A percentile compares a stretch with the other conserved stretches of the same genome.
phyloP scores from a whole-genome alignment of 2,329 filamentous ascomycete species.

The Pseudogymnoascus sp. region DNA sequence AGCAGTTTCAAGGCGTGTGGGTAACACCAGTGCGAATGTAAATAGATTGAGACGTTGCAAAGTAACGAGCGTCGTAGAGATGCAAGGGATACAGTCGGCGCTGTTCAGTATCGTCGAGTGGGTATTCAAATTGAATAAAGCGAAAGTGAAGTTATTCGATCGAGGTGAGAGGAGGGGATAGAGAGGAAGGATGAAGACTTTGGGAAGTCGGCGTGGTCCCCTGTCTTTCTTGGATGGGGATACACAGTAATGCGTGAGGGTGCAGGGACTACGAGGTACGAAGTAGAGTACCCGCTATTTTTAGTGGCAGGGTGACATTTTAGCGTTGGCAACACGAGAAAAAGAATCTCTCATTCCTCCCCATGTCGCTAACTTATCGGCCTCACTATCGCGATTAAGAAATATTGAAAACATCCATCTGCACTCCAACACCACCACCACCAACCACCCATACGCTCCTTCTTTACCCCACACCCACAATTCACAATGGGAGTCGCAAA shows the following conservation, averaged over 20 bases:
- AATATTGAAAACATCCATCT: slow-evolving; percentile 2
- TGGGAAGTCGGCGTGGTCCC: neutral
- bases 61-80: slow-evolving; percentile 3
- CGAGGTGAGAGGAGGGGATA: neutral
- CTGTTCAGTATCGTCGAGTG: neutral
- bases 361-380: slow-evolving; percentile 7
- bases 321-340: slow-evolving; percentile 6
- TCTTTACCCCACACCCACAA: neutral
- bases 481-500: slow-evolving; percentile 73
- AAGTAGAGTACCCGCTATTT: slow-evolving; percentile 3
- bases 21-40: slow-evolving; percentile 4
- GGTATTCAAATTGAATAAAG: neutral
- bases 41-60: neutral
- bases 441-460: neutral
- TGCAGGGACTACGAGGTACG: neutral
- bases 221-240: slow-evolving; percentile 7
- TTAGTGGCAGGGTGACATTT: slow-evolving; percentile 8
- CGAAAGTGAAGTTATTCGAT: neutral
- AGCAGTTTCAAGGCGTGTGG: slow-evolving; percentile 6
- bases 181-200: neutral
- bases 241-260: neutral
- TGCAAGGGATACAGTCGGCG: neutral
- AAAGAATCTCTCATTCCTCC: neutral
- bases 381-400: slow-evolving; percentile 12
- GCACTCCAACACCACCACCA: neutral